Conservation (phyloP, 805 yeast species). For the Wickerhamiella siamensis region DNA sequence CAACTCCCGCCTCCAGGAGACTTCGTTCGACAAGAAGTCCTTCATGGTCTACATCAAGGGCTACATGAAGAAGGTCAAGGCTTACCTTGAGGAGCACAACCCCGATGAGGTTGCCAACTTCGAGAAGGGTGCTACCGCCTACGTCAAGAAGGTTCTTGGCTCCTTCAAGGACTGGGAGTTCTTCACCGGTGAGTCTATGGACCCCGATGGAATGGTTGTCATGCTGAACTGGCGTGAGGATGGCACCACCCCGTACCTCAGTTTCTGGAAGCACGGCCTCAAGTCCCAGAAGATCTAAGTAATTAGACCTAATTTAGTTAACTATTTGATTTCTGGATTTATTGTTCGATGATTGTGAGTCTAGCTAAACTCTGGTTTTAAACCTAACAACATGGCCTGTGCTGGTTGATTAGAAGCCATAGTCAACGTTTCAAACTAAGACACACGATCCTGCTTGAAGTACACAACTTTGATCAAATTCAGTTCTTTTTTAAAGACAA, state of each 20-base stretch:
- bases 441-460: too few species aligned
- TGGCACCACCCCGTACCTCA: slow-evolving; percentile 94
- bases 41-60: slow-evolving; percentile 94
- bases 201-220: slow-evolving; percentile 98
- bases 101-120: slow-evolving; percentile 80
- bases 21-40: slow-evolving; percentile 95
- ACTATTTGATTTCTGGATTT: too few species aligned
- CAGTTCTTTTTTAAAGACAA: too few species aligned
- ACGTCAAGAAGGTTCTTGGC: slow-evolving; percentile 89
- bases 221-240: slow-evolving; percentile 99
- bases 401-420: too few species aligned
- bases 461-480: too few species aligned
- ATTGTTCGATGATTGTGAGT: neutral
- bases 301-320: neutral
- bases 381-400: neutral
- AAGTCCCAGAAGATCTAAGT: slow-evolving; percentile 74
- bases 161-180: slow-evolving; percentile 99
- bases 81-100: slow-evolving; percentile 70
- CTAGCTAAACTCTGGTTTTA: neutral
- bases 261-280: slow-evolving; percentile 98
- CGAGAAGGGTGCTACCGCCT: slow-evolving; percentile 94
- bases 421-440: too few species aligned
- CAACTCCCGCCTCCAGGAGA: slow-evolving; percentile 96
- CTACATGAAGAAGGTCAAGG: slow-evolving; percentile 95
- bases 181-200: slow-evolving; percentile 99